Conservation (phyloP, 2,329 filamentous ascomycete species). For the Thelonectria blattea region DNA sequence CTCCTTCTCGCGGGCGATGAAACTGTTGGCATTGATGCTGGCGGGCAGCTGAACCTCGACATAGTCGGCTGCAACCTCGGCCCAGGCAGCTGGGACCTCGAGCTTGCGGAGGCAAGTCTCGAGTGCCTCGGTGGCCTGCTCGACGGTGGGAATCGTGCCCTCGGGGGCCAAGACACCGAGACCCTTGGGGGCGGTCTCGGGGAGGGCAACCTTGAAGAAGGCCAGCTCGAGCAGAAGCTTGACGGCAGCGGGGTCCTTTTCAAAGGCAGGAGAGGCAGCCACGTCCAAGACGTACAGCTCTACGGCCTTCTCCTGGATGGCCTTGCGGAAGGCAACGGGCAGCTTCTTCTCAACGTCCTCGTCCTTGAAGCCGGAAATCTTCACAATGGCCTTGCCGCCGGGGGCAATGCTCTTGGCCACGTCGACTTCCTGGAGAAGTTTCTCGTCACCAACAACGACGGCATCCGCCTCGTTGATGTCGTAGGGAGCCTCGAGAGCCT, state of each 20-base stretch:
- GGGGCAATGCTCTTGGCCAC: slow-evolving; percentile 73
- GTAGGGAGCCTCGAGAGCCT: slow-evolving; percentile 85
- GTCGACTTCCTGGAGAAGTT: slow-evolving; percentile 79
- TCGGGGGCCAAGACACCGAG: slow-evolving; percentile 68
- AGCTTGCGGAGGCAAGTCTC: slow-evolving; percentile 73
- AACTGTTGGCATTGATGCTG: slow-evolving; percentile 79
- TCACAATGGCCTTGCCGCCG: slow-evolving; percentile 76
- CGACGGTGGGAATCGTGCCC: slow-evolving; percentile 55
- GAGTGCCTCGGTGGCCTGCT: slow-evolving; percentile 70
- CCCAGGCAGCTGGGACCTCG: slow-evolving; percentile 82
- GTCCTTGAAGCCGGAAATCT: slow-evolving; percentile 79
- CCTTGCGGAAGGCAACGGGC: slow-evolving; percentile 71
- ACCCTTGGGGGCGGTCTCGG: slow-evolving; percentile 66
- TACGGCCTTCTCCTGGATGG: slow-evolving; percentile 71
- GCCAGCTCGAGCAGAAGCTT: slow-evolving; percentile 77
- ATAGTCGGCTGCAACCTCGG: slow-evolving; percentile 64
- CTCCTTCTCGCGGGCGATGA: slow-evolving; percentile 77
- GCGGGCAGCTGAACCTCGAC: slow-evolving; percentile 60
- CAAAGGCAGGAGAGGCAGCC: slow-evolving; percentile 69
- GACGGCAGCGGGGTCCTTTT: slow-evolving; percentile 68
- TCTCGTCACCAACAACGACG: slow-evolving; percentile 78
- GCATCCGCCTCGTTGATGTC: slow-evolving; percentile 80
- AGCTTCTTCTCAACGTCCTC: slow-evolving; percentile 91
- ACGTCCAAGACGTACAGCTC: slow-evolving; percentile 79
- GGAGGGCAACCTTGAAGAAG: slow-evolving; percentile 79